These are phyloP conservation scores for Phytophthora melonis DNA, from an alignment of 352 stramenopile genomes.

Conservation along the genomic window DNA sequence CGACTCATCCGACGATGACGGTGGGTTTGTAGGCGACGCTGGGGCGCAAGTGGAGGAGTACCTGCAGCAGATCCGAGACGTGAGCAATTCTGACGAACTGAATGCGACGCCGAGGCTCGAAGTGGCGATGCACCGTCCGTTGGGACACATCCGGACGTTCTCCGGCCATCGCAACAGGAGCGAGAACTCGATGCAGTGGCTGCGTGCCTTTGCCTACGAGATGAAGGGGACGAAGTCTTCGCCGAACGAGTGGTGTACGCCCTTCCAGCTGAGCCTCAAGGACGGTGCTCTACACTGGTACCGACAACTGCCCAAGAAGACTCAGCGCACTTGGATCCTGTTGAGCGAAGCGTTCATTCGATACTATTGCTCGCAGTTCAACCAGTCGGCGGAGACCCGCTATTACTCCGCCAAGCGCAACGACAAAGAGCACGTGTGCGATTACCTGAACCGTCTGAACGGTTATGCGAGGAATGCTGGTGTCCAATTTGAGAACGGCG, in stretches of 20 bases:
- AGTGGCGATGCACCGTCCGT: not conserved
- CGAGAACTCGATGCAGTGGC: no score
- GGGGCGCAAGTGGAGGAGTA: conserved; percentile 42
- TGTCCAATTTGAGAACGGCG: not conserved
- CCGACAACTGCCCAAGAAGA: conserved; percentile 8
- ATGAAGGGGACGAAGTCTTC: no score
- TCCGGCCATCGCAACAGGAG: no score
- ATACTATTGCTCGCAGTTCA: conserved; percentile 12
- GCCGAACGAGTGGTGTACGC: no score
- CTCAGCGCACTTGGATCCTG: not conserved
- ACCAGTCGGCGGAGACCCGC: conserved; percentile 1
- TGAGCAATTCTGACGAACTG: not conserved
- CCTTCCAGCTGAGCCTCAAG: no score
- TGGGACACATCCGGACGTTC: conserved; percentile 6
- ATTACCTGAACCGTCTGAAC: conserved; percentile 11
- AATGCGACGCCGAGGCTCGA: not conserved
- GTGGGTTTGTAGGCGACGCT: not conserved
- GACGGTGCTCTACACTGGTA: conserved; percentile 10
- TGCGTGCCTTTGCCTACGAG: no score
- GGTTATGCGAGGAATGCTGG: not conserved
- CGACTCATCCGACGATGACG: not conserved
- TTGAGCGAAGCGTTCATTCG: conserved; percentile 5
- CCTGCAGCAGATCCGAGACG: conserved; percentile 49
- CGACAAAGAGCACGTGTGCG: not conserved
- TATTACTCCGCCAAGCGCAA: conserved; percentile 13